A percentile compares a stretch with the other conserved stretches of the same genome.
phyloP scores from a whole-genome alignment of 169 alveolate genomes.

The Theileria parva region DNA sequence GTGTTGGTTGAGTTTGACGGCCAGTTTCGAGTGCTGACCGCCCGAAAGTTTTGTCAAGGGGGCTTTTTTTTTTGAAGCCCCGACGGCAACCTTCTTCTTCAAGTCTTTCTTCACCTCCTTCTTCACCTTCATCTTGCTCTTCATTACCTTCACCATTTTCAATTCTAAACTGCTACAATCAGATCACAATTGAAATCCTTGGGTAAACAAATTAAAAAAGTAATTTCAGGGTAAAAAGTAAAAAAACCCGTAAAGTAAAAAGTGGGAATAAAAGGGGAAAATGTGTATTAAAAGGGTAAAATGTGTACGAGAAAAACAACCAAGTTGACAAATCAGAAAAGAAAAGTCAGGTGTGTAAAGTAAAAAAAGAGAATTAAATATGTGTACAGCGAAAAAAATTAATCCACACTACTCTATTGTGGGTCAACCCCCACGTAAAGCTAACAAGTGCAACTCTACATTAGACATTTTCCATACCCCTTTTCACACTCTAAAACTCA shows the following conservation, averaged over 20 bases:
- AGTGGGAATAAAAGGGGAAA: background rate
- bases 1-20: background rate
- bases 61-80: constrained; percentile 6
- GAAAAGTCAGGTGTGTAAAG: background rate
- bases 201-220: background rate
- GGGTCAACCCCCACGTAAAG: constrained; percentile 5
- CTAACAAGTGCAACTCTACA: constrained; percentile 6
- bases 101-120: background rate
- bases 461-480: no score
- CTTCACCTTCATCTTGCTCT: background rate
- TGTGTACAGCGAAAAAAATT: background rate
- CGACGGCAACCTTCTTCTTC: no score
- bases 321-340: background rate
- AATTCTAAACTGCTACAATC: no score
- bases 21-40: background rate
- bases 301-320: background rate
- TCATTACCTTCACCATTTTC: background rate
- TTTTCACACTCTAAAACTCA: no score
- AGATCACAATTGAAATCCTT: no score
- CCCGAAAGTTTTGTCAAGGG: background rate
- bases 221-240: background rate
- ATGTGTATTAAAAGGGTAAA: background rate
- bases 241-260: background rate
- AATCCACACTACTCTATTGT: no score
- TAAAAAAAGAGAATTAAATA: background rate